Evolutionary conservation across 306 rosid species (phyloP).

Genomic region (Vigna nakashimae): DNA sequence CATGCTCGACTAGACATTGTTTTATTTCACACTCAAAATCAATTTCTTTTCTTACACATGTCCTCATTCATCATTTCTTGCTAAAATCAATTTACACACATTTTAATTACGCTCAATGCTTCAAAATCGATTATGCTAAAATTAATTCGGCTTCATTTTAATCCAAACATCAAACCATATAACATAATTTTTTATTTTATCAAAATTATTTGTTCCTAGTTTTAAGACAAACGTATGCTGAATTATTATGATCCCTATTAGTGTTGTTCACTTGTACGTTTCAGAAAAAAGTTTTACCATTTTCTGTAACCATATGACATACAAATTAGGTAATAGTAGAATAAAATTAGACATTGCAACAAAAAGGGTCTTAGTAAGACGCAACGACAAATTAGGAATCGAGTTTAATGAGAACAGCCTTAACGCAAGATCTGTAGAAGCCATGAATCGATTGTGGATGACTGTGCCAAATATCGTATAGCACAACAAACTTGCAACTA

Average conservation of each 20-base stretch:
- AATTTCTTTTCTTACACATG: not conserved
- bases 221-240: not conserved
- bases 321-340: not conserved
- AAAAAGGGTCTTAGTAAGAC: conserved; percentile 10
- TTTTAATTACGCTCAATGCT: not conserved
- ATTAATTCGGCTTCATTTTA: not conserved
- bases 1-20: conserved; percentile 10
- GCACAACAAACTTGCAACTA: not conserved
- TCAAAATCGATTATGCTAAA: not conserved
- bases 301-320: not conserved
- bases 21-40: not conserved
- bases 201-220: no score
- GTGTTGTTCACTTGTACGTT: not conserved
- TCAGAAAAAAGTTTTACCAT: not conserved
- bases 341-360: not conserved
- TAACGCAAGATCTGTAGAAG: not conserved
- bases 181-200: not conserved
- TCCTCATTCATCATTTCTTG: not conserved
- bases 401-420: not conserved
- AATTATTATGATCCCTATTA: conserved; percentile 2
- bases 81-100: not conserved
- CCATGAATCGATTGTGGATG: not conserved
- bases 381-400: conserved; percentile 2
- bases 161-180: not conserved
- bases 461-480: not conserved